phyloP scores from a whole-genome alignment of 2,329 filamentous ascomycete genomes.

The Alternaria arborescens region DNA sequence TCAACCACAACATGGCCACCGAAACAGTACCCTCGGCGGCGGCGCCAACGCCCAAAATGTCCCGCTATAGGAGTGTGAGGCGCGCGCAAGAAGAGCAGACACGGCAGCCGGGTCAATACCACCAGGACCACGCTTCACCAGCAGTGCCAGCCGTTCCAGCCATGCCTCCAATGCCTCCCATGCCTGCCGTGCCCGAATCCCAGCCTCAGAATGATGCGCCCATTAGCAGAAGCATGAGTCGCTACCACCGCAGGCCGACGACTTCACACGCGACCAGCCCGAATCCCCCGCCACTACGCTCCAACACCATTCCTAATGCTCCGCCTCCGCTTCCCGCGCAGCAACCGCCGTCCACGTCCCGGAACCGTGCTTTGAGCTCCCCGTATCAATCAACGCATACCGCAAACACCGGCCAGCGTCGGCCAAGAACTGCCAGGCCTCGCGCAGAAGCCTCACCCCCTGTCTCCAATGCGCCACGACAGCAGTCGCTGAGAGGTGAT shows the following conservation, averaged over 20 bases:
- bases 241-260: conserved; percentile 50
- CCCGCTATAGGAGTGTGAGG: conserved; percentile 67
- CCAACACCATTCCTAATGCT: conserved; percentile 30
- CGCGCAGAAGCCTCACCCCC: conserved; percentile 30
- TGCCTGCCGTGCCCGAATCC: conserved; percentile 37
- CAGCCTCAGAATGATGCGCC: conserved; percentile 30
- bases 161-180: conserved; percentile 28
- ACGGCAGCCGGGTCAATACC: conserved; percentile 14
- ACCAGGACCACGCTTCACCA: conserved; percentile 25
- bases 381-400: conserved; percentile 30
- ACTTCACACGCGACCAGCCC: conserved; percentile 38
- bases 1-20: conserved; percentile 44
- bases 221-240: conserved; percentile 52
- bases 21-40: conserved; percentile 37
- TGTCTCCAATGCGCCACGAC: conserved; percentile 25
- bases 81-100: conserved; percentile 51
- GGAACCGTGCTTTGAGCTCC: conserved; percentile 41
- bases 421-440: conserved; percentile 37
- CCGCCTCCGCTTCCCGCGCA: conserved; percentile 21
- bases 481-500: conserved; percentile 34
- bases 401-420: conserved; percentile 35
- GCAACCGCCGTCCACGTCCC: conserved; percentile 24
- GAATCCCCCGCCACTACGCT: conserved; percentile 33
- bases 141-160: conserved; percentile 17
- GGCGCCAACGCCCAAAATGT: conserved; percentile 56